phyloP scores from a whole-genome alignment of 306 rosid genomes.

The Malus orientalis region DNA sequence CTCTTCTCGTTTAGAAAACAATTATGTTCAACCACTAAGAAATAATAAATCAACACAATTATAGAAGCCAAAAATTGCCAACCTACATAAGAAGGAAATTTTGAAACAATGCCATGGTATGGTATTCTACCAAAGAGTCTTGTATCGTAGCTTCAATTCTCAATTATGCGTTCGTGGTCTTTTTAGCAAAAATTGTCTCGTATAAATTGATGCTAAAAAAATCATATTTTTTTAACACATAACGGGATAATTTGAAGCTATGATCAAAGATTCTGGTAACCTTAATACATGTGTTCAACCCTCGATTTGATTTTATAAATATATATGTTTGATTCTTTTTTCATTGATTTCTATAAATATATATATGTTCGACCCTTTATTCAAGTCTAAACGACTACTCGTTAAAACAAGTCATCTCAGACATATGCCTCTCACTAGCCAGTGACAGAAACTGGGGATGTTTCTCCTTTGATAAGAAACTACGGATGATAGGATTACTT shows the following conservation, averaged over 20 bases:
- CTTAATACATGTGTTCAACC: too few species aligned
- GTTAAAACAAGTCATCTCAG: too few species aligned
- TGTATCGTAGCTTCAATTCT: neutral
- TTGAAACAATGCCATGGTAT: neutral
- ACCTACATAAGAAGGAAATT: neutral
- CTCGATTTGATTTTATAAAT: too few species aligned
- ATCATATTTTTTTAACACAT: neutral
- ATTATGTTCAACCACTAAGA: neutral
- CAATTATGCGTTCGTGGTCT: neutral
- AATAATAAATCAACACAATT: neutral
- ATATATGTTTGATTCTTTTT: too few species aligned
- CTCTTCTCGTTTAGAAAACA: neutral
- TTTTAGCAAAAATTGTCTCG: neutral
- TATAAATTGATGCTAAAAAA: neutral
- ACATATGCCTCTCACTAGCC: too few species aligned
- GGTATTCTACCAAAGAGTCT: neutral
- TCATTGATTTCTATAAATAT: too few species aligned
- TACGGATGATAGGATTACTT: conserved; percentile 9
- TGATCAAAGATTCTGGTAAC: neutral
- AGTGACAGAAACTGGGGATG: neutral
- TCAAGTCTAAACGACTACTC: too few species aligned
- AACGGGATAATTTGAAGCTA: neutral
- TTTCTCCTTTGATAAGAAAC: neutral
- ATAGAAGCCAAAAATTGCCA: neutral
- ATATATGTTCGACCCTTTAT: neutral